These are phyloP conservation scores for Ananas comosus DNA, from an alignment of 176 grass and related monocot genomes.

Conservation along the genomic window DNA sequence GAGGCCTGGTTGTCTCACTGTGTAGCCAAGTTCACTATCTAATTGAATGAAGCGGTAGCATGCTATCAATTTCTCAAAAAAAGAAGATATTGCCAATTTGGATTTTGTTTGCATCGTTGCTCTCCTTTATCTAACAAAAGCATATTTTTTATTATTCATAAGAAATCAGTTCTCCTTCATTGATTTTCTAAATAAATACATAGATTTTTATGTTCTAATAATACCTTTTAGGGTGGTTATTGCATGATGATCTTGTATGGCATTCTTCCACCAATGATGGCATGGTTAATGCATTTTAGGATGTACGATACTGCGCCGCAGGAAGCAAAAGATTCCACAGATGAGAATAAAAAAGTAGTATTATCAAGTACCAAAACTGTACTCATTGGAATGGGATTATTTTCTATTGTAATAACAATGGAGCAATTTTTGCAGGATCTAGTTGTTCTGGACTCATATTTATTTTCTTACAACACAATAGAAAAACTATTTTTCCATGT, in stretches of 20 bases:
- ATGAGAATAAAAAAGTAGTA: not conserved
- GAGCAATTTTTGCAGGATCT: conserved; percentile 49
- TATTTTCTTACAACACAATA: conserved; percentile 18
- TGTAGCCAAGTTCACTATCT: too few species aligned
- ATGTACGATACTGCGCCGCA: not conserved
- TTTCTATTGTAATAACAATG: conserved; percentile 41
- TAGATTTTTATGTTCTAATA: not conserved
- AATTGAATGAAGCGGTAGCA: too few species aligned
- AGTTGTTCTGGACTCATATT: conserved; percentile 22
- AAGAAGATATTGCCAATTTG: too few species aligned
- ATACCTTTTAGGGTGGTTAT: conserved; percentile 51
- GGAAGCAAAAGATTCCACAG: conserved; percentile 12
- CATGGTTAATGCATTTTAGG: conserved; percentile 44
- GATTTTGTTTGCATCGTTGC: too few species aligned
- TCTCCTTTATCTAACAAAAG: too few species aligned
- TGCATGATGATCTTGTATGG: conserved; percentile 91
- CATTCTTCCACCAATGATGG: conserved; percentile 68
- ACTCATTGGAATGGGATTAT: conserved; percentile 49
- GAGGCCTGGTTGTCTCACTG: too few species aligned
- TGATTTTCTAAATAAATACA: too few species aligned
- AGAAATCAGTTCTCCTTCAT: too few species aligned
- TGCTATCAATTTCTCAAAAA: too few species aligned
- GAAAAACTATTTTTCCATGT: not conserved
- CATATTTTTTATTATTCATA: too few species aligned
- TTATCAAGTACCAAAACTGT: conserved; percentile 44